Base-by-base conservation (phyloP, 495 filamentous ascomycete genomes). In the Antarctomyces pellizariae region DNA sequence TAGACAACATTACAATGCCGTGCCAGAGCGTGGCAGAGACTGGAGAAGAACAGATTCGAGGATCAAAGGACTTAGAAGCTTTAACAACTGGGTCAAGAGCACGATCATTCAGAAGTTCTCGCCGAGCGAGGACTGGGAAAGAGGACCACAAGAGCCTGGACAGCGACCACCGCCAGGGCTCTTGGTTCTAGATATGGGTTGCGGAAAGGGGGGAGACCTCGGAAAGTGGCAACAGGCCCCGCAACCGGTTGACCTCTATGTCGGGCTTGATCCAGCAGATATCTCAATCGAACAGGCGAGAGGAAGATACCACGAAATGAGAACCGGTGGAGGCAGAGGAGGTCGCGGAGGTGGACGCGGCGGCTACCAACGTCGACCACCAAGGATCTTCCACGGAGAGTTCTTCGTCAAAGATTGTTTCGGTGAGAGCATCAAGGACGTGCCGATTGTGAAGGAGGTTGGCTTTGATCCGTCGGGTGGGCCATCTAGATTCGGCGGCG, bases 11-110 rank as follows among this genome's bases (percentile, higher is more conserved):
- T 97, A 97, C 60, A 97, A 97, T 39, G 67, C 76, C n/a, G 83
- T 93, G 1, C 79, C 79, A 0, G 69, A 84, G 47, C 67, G 90
- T 5, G 86, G 86, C 7, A 68, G 80, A 10, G 78, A 91, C 33
- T 97, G 86, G 86, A 69, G 86, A 14, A 79, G 75, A 45, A 92
- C 78, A 2, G 77, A 83, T 39, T 80, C 72, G 43, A 69, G 72
- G 31, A 97, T 97, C 56, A 92, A 86, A 49, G 86, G 86, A 0
- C 54, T 97, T 27, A 68, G 86, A 11, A 76, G 70, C 37, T 91
- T 89, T 56, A 97, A 97, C 51, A 97, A 97, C 45, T 97, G 86
- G 86, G 63, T 95, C 46, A 97, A 97, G 57, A 89, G 77, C 46
- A 79, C 73, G 8, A 61, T 92, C 31, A 93, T 97, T 36, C 82